Evolutionary conservation across 2,329 filamentous ascomycete species (phyloP), one percentile per base, ranked within the genome.

Genomic region (Lachnellula hyalina): DNA sequence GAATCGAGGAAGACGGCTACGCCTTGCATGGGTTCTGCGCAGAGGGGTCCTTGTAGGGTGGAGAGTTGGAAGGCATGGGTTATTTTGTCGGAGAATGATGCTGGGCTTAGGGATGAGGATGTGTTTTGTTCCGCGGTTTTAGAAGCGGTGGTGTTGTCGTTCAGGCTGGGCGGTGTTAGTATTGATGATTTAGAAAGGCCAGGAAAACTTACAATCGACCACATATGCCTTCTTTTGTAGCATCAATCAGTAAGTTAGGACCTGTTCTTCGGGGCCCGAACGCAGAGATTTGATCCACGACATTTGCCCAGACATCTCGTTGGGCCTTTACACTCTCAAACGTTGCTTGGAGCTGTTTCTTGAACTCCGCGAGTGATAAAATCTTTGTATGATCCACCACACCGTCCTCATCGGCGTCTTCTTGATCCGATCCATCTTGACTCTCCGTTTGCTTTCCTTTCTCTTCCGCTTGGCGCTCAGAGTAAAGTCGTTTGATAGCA

Each of bases 41-140:
- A 97, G 49, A 97, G 81, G 0, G 94, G 92, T 0, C 94, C 94
- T 72, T 96, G 90, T 21, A 85, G 82, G 0, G 87, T 95, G 40
- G 90, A 88, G 15, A 97, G 85, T 70, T 99, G 94, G 78, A 99
- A 99, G 47, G 90, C 92, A 70, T 99, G 92, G 8, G 84, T 79
- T 60, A 97, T 89, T 69, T 96, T 97, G 75, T 97, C 93, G 54
- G 86, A 84, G 61, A 97, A 85, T 66, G 94, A 87, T 48, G 78
- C 78, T 4, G 85, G 77, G 52, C 78, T 74, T 42, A 87, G 73
- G 48, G 73, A 71, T 53, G 82, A 78, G 47, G 76, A 74, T 3
- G 74, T 73, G 6, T 72, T 70, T 25, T 63, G 53, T 11, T 32
- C 28, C 36, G 68, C 58, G 8, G 63, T 61, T 38, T 63, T 61